These are phyloP conservation scores for Babesia caballi DNA, from an alignment of 169 alveolate species.

Conservation along the genomic window DNA sequence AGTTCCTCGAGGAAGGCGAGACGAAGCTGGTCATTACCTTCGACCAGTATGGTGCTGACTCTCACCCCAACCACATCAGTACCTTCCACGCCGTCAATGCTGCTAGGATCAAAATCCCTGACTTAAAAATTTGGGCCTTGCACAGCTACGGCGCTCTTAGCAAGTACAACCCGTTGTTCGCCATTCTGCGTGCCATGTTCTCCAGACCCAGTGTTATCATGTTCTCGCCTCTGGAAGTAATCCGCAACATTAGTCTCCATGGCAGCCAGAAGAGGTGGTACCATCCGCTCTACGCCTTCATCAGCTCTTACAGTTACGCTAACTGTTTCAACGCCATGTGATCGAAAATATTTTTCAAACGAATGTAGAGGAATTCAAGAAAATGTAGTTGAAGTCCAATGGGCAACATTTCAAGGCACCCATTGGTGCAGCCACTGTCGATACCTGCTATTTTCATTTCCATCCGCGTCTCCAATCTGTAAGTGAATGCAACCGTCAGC, in stretches of 20 bases:
- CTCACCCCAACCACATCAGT: slow-evolving; percentile 71
- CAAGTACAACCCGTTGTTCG: slow-evolving; percentile 20
- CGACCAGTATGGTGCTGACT: slow-evolving; percentile 70
- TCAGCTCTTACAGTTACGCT: slow-evolving; percentile 29
- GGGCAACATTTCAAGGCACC: too few relatives aligned
- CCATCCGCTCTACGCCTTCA: slow-evolving; percentile 27
- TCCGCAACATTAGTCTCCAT: slow-evolving; percentile 29
- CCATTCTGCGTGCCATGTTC: background rate
- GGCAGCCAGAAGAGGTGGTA: slow-evolving; percentile 28
- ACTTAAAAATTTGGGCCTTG: slow-evolving; percentile 24
- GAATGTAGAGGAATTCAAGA: too few relatives aligned
- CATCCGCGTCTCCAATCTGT: too few relatives aligned
- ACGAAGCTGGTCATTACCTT: slow-evolving; percentile 59
- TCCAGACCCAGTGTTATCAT: background rate
- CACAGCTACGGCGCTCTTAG: background rate
- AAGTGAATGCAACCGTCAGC: too few relatives aligned
- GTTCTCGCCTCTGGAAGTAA: slow-evolving; percentile 13
- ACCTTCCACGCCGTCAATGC: slow-evolving; percentile 34
- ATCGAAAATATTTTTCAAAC: too few relatives aligned
- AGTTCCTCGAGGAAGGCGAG: slow-evolving; percentile 1
- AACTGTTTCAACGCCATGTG: too few relatives aligned
- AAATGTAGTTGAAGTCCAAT: too few relatives aligned
- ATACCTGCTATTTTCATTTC: too few relatives aligned
- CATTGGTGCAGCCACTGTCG: too few relatives aligned
- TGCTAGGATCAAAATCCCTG: background rate